Base-by-base conservation (phyloP, 1,284 basidiomycete genomes). In the Irpex sp. region DNA sequence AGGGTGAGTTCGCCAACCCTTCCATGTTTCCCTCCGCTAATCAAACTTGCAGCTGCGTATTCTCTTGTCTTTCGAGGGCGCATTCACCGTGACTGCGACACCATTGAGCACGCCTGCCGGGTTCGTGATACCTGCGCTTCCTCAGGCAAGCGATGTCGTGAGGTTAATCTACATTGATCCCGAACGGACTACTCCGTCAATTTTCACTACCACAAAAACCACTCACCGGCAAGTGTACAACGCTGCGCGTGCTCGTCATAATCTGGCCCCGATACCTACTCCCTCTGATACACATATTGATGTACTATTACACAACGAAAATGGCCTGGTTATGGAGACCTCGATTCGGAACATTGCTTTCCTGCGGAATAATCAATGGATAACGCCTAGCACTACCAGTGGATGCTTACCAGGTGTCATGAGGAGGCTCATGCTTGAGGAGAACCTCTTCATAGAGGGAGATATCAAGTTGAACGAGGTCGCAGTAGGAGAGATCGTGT, bases 331-430 rank as follows among this genome's bases (percentile, higher is more conserved):
- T 61, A 88, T 81, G 44, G 91, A 93, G 71, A 79, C 87, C 0
- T 85, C 86, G 21, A 84, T 89, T 57, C 86, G 81, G 70, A 93
- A 92, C 67, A 74, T 92, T 59, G 88, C 89, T 0, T 85, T 84
- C 69, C 82, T 83, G 7, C 69, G 76, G 2, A 64, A 67, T 7
- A 74, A 77, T 2, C 68, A 64, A 13, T 93, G 91, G 91, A 66
- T 89, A 58, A 92, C 91, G 1, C 91, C 91, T 15, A 69, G 80
- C 2, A 67, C 78, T 8, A 73, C 76, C 0, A 81, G 81, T 19
- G 90, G 91, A 15, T 91, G 90, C 69, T 79, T 93, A n/a, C 75
- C 82, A 6, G 91, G 91, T 15, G 85, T 90, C 40, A 77, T 86
- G 64, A 79, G 91, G 13, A 79, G 85, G 44, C 88, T 83, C 81